phyloP scores from a whole-genome alignment of 164 flowering plant species.

The Stephania yunnanensis region DNA sequence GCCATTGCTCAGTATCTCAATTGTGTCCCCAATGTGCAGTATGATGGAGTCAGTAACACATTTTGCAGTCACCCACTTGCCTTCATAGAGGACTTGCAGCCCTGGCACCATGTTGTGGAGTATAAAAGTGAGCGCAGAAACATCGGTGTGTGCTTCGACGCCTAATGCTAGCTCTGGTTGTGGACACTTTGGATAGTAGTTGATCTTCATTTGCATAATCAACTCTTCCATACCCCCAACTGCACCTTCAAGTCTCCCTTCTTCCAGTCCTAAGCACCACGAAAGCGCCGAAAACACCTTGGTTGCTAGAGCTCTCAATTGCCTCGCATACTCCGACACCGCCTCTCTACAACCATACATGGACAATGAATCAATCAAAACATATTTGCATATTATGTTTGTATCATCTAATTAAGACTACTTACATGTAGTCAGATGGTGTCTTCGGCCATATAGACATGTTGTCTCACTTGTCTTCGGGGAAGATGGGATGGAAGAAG shows the following conservation, averaged over 20 bases:
- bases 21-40: conserved; percentile 84
- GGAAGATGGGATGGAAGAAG: conserved; percentile 69
- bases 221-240: conserved; percentile 81
- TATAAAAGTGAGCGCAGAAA: conserved; percentile 80
- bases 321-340: conserved; percentile 56
- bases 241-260: conserved; percentile 69
- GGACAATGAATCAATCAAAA: too few relatives aligned
- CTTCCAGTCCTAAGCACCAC: conserved; percentile 64
- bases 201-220: conserved; percentile 75
- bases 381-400: too few relatives aligned
- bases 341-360: conserved; percentile 50
- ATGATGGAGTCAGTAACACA: conserved; percentile 81
- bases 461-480: conserved; percentile 72
- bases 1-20: conserved; percentile 85
- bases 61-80: conserved; percentile 85
- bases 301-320: conserved; percentile 49
- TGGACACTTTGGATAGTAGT: conserved; percentile 94
- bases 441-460: conserved; percentile 77
- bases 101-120: conserved; percentile 99
- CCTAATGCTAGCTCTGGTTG: conserved; percentile 93
- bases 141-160: conserved; percentile 91
- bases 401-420: neutral
- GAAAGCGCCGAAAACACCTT: conserved; percentile 57
- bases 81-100: conserved; percentile 60
- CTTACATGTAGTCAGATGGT: conserved; percentile 72